A percentile compares a stretch with the other conserved stretches of the same genome.
Evolutionary conservation across 129 eudicot species (phyloP).

Genomic region (Arctium lappa): DNA sequence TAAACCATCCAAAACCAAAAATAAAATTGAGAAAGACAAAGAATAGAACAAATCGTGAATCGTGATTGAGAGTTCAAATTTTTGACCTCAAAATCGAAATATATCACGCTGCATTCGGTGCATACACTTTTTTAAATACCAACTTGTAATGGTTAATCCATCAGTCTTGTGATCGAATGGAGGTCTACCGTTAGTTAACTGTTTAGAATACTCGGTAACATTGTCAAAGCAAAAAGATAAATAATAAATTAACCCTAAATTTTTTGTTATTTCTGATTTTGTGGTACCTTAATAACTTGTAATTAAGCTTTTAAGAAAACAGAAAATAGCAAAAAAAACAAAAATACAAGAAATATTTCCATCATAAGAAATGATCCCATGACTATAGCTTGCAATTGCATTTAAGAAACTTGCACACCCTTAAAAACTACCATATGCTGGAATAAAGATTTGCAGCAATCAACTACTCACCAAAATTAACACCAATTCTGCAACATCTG

Average conservation of each 20-base stretch:
- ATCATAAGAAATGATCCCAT: not conserved
- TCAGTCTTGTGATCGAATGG: not conserved
- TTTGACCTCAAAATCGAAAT: too few relatives aligned
- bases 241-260: not conserved
- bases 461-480: not conserved
- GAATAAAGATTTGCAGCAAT: conserved; percentile 1
- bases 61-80: too few relatives aligned
- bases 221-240: not conserved
- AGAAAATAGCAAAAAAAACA: not conserved
- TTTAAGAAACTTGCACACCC: conserved; percentile 1
- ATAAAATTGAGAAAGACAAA: not conserved
- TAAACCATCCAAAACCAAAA: too few relatives aligned
- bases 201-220: not conserved
- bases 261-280: not conserved
- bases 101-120: too few relatives aligned
- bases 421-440: conserved; percentile 5
- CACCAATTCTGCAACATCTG: conserved; percentile 4
- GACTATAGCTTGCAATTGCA: conserved; percentile 13
- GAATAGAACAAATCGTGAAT: too few relatives aligned
- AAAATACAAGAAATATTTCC: not conserved
- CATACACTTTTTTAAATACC: too few relatives aligned
- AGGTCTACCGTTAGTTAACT: not conserved
- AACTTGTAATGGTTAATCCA: not conserved
- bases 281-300: not conserved
- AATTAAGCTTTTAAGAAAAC: not conserved